Base-by-base conservation (phyloP, 345 rosid genomes). In the Murraya koenigii region DNA sequence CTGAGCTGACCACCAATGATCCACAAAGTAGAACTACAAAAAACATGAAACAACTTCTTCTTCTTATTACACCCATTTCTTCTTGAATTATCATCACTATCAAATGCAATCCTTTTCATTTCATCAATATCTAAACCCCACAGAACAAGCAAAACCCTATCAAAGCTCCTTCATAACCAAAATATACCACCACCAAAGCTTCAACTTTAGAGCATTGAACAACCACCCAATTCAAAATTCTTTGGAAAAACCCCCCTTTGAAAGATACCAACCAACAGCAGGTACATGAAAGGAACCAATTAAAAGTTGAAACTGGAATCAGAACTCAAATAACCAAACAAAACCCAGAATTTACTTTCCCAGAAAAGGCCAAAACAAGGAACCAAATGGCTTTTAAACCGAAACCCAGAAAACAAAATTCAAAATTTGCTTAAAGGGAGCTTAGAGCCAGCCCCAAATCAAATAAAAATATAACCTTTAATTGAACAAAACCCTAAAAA, bases 21-120 rank as follows among this genome's bases (percentile, higher is more conserved):
- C 85, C 75, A 68, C 77, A 88, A 44, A 89, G 78, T 69, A 85
- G 66, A 82, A 86, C 68, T 71, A 84, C 81, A 77, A 87, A 74
- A 63, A 84, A 32, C 28, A 81, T 11, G 62, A 61, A 84, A 52
- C 35, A 76, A 52, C 70, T 75, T 47, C 80, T 66, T 80, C 70
- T 75, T 47, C 82, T 82, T 25, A 47, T 61, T 14, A n/a, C 69
- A 79, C 78, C 74, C 86, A 82, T 82, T 70, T 82, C 77, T 25
- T 55, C 81, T 67, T 66, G 82, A 83, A 83, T 75, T 73, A 68
- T 59, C 77, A 81, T 74, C 73, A 66, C 66, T 69, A 28, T 55
- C 85, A 54, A 9, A 17, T 2, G 64, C 74, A 69, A 30, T 69
- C 71, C 84, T 83, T 82, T 69, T 84, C 87, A 89, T 86, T 76